Conservation (phyloP, 768 basidiomycete genomes). For the Tubosaeta sp. region DNA sequence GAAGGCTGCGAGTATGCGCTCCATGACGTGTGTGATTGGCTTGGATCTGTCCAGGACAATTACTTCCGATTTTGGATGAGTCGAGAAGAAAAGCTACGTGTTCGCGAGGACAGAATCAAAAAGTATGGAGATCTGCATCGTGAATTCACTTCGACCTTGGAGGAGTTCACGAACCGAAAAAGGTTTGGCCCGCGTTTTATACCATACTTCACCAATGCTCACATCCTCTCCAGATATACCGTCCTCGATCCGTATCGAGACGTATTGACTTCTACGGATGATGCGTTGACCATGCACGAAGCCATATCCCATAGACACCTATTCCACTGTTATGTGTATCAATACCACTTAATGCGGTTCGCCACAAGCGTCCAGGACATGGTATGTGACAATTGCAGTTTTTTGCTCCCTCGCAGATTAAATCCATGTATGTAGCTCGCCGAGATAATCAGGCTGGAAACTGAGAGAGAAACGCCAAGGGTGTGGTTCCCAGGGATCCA, state of each 20-base stretch:
- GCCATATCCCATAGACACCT: conserved; percentile 63
- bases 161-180: conserved; percentile 45
- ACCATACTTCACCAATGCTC: not conserved
- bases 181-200: conserved; percentile 37
- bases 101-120: conserved; percentile 34
- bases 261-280: conserved; percentile 40
- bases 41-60: conserved; percentile 37
- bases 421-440: conserved; percentile 41
- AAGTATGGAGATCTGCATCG: conserved; percentile 36
- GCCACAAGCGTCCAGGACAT: conserved; percentile 27
- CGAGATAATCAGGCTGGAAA: conserved; percentile 53
- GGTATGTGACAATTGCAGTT: conserved; percentile 24
- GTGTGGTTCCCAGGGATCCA: conserved; percentile 55
- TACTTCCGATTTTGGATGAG: conserved; percentile 37
- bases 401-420: not conserved
- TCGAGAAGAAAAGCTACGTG: conserved; percentile 26
- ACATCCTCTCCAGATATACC: conserved; percentile 31
- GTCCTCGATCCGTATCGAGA: conserved; percentile 61
- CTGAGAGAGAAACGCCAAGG: conserved; percentile 33
- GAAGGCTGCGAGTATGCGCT: conserved; percentile 39
- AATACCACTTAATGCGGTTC: conserved; percentile 47
- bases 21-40: conserved; percentile 45
- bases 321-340: conserved; percentile 73
- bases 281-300: conserved; percentile 29
- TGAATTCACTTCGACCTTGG: conserved; percentile 35